Evolutionary conservation across 163 green algal genomes (phyloP).

Genomic region (Scenedesmus sp.): DNA sequence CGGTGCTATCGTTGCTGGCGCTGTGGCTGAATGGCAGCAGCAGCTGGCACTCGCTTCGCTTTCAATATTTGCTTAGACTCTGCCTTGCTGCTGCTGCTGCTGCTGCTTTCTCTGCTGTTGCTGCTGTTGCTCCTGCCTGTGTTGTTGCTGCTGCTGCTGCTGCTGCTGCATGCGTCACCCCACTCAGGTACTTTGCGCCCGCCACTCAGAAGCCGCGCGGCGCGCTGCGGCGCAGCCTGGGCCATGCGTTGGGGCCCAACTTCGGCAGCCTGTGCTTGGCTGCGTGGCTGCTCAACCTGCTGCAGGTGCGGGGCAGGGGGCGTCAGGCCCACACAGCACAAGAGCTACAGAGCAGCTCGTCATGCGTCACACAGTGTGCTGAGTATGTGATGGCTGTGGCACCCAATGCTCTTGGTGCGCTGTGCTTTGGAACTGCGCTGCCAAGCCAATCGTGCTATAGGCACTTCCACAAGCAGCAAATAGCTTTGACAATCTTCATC

Average conservation of each 20-base stretch:
- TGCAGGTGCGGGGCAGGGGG: neutral
- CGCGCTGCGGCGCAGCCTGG: neutral
- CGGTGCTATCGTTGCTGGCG: neutral
- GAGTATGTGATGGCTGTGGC: no score
- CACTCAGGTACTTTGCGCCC: slow-evolving; percentile 51
- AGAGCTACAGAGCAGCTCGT: no score
- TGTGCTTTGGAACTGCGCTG: no score
- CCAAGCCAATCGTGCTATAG: no score
- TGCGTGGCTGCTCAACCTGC: slow-evolving; percentile 52
- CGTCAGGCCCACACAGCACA: no score
- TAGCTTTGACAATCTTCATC: no score
- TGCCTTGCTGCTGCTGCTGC: neutral
- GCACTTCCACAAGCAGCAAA: no score
- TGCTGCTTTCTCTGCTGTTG: neutral
- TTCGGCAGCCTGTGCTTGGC: slow-evolving; percentile 55
- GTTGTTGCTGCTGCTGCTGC: neutral
- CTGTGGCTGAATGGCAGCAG: no score
- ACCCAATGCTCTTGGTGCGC: no score
- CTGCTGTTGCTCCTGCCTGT: neutral
- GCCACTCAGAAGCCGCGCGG: neutral
- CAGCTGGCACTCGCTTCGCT: no score
- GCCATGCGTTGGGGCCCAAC: slow-evolving; percentile 48
- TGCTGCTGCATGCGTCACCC: neutral
- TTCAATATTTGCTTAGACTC: no score
- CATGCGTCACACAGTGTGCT: no score